Base-by-base conservation (phyloP, 805 yeast species). In the Zygoascus bituminiphila region DNA sequence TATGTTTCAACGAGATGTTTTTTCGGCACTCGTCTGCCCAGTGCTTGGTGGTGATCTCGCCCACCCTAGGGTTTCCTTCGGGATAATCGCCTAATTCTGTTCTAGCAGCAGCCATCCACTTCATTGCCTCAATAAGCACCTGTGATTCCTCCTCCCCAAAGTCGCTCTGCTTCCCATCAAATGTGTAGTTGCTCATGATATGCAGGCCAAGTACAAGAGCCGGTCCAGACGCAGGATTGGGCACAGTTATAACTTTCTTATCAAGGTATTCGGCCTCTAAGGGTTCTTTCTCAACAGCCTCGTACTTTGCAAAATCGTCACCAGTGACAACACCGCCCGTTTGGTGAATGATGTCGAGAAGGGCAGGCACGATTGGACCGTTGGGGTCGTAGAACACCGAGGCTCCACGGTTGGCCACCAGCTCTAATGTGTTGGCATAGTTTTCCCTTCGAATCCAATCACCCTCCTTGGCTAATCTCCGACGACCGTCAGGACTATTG, bases 41-140 rank as follows among this genome's bases (percentile, higher is more conserved):
- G 25, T 76, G 71, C 1, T 62, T 55, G 5, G 74, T 64, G 12
- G 77, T 59, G 40, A 80, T 75, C 44, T 75, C 70, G 0, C 62
- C 51, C 24, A 79, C 72, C 26, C 74, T 67, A 25, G 44, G 36
- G 42, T 35, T 24, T 0, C 61, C 51, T 7, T 53, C 65, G 0
- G 50, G 49, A 37, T 65, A 80, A 58, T 88, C 96, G 0, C 98
- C 98, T 22, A 91, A 72, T 56, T 87, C 76, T n/a, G 89, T 79
- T 53, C 97, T 73, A 0, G 83, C 91, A 10, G 91, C 75, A 0
- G 89, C 86, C 77, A 88, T 76, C 96, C 96, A 91, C 65, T 91
- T 91, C 95, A 91, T 87, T 2, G 84, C 69, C 65, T 91, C 98
- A 9, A 88, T 69, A 6, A 88, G 61, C 48, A 85, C 72, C 58